Evolutionary conservation across 1,284 basidiomycete species (phyloP), one percentile per base, ranked within the genome.

Genomic region (Afroboletus lepidellus): DNA sequence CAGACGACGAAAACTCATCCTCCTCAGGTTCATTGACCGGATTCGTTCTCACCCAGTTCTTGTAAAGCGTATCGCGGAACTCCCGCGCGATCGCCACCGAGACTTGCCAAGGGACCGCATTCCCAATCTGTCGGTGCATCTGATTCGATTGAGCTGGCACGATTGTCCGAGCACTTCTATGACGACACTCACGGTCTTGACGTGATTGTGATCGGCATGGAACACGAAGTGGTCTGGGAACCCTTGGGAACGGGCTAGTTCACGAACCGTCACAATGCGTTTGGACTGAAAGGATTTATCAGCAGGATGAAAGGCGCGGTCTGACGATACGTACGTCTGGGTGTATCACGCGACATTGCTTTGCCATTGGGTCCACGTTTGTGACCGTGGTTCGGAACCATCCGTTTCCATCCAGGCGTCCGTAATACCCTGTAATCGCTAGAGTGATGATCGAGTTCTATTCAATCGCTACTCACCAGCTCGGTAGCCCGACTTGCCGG

Each of bases 111-210:
- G 87, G 81, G 2, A 90, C 85, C 0, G 86, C 85, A 57, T 90
- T 90, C 16, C 87, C 87, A 55, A 90, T 89, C 57, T 87, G 85
- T 32, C 84, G 74, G 56, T 87, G 86, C 74, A 89, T 84, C 85
- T 88, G 18, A 18, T 16, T 32, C 13, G 36, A 38, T 8, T 59
- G 16, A 58, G 45, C 38, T 32, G n/a, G 32, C 43, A 23, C 18
- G 37, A 32, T 46, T 37, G 9, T 51, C 37, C 11, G 42, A 32
- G 6, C 2, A 13, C 32, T 25, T 9, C n/a, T 13, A 25, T 8
- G 16, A 24, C 20, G 21, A 16, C 2, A 72, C 84, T 57, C 55
- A 89, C 87, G 1, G 81, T 85, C 32, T 78, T 72, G 12, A 87
- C 74, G 43, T 76, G 77, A 32, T 78, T 62, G 5, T 74, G 68